Evolutionary conservation across 1,284 basidiomycete species (phyloP).

Genomic region (Trichosporon faecale): DNA sequence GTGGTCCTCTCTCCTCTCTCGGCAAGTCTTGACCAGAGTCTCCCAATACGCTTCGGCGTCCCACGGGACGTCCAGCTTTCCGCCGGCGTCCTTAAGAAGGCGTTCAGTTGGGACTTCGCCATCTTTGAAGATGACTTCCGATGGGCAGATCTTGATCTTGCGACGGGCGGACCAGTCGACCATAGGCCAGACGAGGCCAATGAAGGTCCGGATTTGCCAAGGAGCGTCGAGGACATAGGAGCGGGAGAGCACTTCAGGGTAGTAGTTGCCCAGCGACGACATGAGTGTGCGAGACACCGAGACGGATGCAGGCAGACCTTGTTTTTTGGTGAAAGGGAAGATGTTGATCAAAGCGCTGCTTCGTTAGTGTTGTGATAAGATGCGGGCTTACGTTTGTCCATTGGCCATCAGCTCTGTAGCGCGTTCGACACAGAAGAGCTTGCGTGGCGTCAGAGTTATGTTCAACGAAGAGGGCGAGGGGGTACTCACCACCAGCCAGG

Average conservation of each 20-base stretch:
- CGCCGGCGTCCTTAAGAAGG: constrained; percentile 35
- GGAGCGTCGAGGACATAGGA: constrained; percentile 38
- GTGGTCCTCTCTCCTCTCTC: constrained; percentile 29
- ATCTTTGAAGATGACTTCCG: constrained; percentile 25
- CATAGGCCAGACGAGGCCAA: constrained; percentile 47
- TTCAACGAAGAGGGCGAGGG: neutral
- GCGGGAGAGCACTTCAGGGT: constrained; percentile 38
- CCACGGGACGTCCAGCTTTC: constrained; percentile 33
- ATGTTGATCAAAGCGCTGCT: constrained; percentile 23
- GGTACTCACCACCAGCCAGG: neutral
- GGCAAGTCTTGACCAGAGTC: constrained; percentile 31
- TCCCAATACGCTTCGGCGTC: constrained; percentile 43
- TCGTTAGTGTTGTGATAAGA: constrained; percentile 23
- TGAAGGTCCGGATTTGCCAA: constrained; percentile 40
- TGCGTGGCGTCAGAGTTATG: neutral
- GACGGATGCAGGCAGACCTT: constrained; percentile 38
- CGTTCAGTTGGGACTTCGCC: constrained; percentile 26
- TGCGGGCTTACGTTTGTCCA: neutral
- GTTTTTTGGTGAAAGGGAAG: constrained; percentile 45
- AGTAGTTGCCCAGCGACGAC: constrained; percentile 32
- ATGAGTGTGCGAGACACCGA: constrained; percentile 32
- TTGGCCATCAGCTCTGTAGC: constrained; percentile 41
- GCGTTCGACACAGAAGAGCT: constrained; percentile 1
- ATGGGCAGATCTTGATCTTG: constrained; percentile 34
- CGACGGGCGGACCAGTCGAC: constrained; percentile 36